phyloP scores from a whole-genome alignment of 129 eudicot genomes.

The Chrysanthemum makinoi region DNA sequence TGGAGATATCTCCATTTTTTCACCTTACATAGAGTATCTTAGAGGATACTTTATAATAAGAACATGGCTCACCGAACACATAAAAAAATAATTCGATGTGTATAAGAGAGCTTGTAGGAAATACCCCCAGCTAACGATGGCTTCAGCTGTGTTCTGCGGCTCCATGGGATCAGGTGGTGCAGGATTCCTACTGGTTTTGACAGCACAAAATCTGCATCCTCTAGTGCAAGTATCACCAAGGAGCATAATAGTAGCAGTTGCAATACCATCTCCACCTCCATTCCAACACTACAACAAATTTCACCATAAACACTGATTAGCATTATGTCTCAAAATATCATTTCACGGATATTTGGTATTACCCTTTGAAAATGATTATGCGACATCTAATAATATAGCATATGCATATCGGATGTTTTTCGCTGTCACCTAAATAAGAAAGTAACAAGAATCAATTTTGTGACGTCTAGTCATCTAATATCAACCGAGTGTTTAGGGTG shows the following conservation, averaged over 20 bases:
- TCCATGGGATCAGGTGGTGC: slow-evolving; percentile 98
- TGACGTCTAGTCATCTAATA: too few species aligned
- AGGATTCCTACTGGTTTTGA: slow-evolving; percentile 91
- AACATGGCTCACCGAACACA: too few species aligned
- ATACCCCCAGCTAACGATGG: slow-evolving; percentile 96
- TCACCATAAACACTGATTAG: background rate
- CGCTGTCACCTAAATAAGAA: too few species aligned
- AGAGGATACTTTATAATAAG: too few species aligned
- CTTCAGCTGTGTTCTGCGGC: slow-evolving; percentile 89
- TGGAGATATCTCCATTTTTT: too few species aligned
- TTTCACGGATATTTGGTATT: too few species aligned
- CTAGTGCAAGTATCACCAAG: slow-evolving; percentile 95
- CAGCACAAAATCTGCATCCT: slow-evolving; percentile 99
- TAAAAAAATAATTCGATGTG: background rate
- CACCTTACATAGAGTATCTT: too few species aligned
- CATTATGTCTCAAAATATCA: background rate
- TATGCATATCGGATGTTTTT: too few species aligned
- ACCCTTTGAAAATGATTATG: too few species aligned
- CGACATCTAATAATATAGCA: too few species aligned
- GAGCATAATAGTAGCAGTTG: slow-evolving; percentile 95
- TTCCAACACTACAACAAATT: slow-evolving; percentile 68
- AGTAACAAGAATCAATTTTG: too few species aligned
- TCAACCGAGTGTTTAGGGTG: too few species aligned
- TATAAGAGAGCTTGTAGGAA: background rate
- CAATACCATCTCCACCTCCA: slow-evolving; percentile 95